Base-by-base conservation (phyloP, 495 filamentous ascomycete genomes). In the Penicilliopsis zonata region DNA sequence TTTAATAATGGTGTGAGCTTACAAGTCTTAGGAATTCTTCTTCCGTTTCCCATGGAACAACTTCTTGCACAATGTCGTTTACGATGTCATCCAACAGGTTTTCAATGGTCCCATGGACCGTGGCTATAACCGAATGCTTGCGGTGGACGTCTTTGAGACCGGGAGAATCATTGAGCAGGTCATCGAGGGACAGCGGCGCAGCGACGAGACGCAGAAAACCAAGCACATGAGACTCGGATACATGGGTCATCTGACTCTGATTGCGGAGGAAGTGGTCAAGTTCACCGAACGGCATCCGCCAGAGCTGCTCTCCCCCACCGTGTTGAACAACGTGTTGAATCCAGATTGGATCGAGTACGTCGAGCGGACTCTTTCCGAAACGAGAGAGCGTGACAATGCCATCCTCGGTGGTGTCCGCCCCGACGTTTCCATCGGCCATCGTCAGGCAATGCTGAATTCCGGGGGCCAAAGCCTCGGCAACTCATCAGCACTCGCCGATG, bases 1-100 rank as follows among this genome's bases (percentile, higher is more conserved):
- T 28, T 14, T 35, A 4, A 6, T 12, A 27, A 13, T 17, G 24
- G 20, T 22, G 18, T n/a, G 23, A 22, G 31, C 19, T 17, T 29
- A 21, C 28, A 23, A 31, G 25, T 21, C 23, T 2, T 37, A 85
- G 82, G 78, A 80, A 35, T 96, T 98, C 63, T 99, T 99, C 63
- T 99, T 96, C 67, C 78, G 76, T 33, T 96, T 96, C 53, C 92
- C 90, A 3, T 99, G 90, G 90, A 99, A 99, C 50, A 99, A 99
- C 54, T 99, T 99, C 49, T 73, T 99, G 14, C 90, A 99, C 55
- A 99, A 99, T 57, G 90, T 99, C 26, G 90, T 99, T 15, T 99
- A 99, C 53, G 90, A 99, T 52, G 86, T 99, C 40, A 81, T 99
- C 9, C 90, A 99, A 53, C 90, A 99, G 61, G 92, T 99, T 0